Evolutionary conservation across 2,329 filamentous ascomycete species (phyloP), one percentile per base, ranked within the genome.

Genomic region (Penicillium sp.): DNA sequence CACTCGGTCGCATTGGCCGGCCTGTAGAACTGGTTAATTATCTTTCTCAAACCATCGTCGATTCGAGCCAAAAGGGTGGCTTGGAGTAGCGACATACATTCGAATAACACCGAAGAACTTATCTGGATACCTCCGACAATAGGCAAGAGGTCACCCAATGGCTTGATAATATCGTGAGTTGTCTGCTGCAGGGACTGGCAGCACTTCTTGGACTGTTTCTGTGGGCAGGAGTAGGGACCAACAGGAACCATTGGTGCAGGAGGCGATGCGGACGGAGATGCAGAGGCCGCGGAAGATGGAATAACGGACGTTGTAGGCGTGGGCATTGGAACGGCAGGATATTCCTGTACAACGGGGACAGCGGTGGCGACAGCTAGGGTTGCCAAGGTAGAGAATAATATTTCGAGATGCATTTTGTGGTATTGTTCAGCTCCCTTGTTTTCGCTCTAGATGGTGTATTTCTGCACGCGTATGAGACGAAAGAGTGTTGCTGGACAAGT

Each of bases 151-250:
- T 58, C 32, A 2, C 61, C 60, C 3, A 70, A 10, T 1, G 51
- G 32, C 8, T 56, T 27, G 12, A 60, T 40, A 4, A 69, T 1
- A 3, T 49, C 41, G 1, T 62, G 48, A 0, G 62, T 43, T 0
- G 62, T 26, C 20, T 56, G 10, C 23, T 60, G 34, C 6, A 70
- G 12, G 3, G 58, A 55, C 36, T 52, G 50, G 29, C 67, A 70
- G 58, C 67, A 70, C 41, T 61, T 54, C 36, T 68, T 68, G 23
- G 48, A 58, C 10, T 51, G 52, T 1, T 58, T 52, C n/a, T 23
- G 21, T 1, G 67, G 67, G 23, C 67, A 70, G 5, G 56, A 50
- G 20, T 58, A 59, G 0, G 58, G 46, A 21, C 59, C 54, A 4
- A 51, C 52, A 0, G 56, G 51, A 4, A 52, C 55, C 1, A 42